phyloP scores from a whole-genome alignment of 768 basidiomycete species.

The Chiua virens region DNA sequence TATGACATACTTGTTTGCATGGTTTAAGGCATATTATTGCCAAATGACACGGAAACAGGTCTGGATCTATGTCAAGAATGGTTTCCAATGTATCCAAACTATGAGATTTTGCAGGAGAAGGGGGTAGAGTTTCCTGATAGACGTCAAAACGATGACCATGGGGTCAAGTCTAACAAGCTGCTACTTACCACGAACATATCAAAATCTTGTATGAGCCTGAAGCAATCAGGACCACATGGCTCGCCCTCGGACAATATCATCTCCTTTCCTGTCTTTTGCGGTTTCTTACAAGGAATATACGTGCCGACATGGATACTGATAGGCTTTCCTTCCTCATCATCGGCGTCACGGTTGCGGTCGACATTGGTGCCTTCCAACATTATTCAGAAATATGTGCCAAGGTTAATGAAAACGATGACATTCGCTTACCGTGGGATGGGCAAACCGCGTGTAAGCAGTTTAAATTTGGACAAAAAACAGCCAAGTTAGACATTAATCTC shows the following conservation, averaged over 20 bases:
- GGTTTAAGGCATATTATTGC: slow-evolving; percentile 47
- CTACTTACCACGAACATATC: slow-evolving; percentile 21
- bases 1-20: slow-evolving; percentile 42
- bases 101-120: slow-evolving; percentile 8
- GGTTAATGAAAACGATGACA: neutral
- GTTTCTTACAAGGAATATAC: slow-evolving; percentile 22
- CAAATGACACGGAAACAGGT: slow-evolving; percentile 49
- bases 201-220: slow-evolving; percentile 25
- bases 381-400: neutral
- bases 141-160: neutral
- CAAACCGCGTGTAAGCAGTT: slow-evolving; percentile 45
- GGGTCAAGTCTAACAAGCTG: rapidly evolving
- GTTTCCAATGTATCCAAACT: slow-evolving; percentile 29
- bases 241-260: slow-evolving; percentile 29
- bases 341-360: too few species aligned
- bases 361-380: neutral
- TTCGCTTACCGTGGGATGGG: slow-evolving; percentile 35
- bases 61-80: slow-evolving; percentile 44
- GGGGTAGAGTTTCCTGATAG: slow-evolving; percentile 23
- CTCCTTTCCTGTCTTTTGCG: slow-evolving; percentile 17
- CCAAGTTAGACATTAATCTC: slow-evolving; percentile 33
- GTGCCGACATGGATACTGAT: neutral
- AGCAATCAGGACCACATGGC: slow-evolving; percentile 34
- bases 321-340: too few species aligned
- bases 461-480: slow-evolving; percentile 45